These are phyloP conservation scores for Trametes sp. DNA, from an alignment of 1,284 basidiomycete genomes.

Conservation along the genomic window DNA sequence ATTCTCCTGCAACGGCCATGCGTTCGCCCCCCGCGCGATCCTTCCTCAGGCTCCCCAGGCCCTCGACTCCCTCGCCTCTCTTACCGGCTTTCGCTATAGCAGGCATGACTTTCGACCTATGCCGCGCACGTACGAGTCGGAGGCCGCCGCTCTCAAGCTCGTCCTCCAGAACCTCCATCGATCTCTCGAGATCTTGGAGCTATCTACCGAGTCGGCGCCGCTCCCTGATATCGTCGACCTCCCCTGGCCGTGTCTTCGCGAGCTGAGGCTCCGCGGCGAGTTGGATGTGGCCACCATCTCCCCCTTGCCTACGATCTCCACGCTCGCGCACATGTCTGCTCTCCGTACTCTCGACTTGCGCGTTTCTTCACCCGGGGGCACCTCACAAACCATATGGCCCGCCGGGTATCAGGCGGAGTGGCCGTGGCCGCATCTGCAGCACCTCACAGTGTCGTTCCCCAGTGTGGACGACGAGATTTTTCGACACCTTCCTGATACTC, in stretches of 20 bases:
- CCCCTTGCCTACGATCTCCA: background rate
- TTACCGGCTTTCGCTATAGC: background rate
- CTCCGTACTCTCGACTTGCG: background rate
- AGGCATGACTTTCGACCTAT: background rate
- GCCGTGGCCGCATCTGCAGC: constrained; percentile 6
- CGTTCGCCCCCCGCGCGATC: background rate
- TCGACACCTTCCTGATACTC: background rate
- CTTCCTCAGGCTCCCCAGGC: background rate
- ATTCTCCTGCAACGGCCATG: background rate
- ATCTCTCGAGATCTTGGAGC: no score
- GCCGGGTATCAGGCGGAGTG: background rate
- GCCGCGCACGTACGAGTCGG: no score
- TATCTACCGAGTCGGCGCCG: background rate
- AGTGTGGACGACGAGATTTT: background rate
- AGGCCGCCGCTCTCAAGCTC: no score
- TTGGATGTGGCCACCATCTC: background rate
- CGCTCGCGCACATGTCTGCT: background rate
- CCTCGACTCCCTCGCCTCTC: background rate
- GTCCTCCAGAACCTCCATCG: no score
- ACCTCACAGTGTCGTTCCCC: constrained; percentile 1
- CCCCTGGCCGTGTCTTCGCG: constrained; percentile 3
- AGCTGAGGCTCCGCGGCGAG: constrained; percentile 3
- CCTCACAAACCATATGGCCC: constrained; percentile 1
- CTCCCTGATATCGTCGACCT: background rate
- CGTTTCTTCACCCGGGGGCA: background rate